A percentile compares a stretch with the other conserved stretches of the same genome.
Evolutionary conservation across 2,329 filamentous ascomycete species (phyloP).

Genomic region (Pseudocercospora musae): DNA sequence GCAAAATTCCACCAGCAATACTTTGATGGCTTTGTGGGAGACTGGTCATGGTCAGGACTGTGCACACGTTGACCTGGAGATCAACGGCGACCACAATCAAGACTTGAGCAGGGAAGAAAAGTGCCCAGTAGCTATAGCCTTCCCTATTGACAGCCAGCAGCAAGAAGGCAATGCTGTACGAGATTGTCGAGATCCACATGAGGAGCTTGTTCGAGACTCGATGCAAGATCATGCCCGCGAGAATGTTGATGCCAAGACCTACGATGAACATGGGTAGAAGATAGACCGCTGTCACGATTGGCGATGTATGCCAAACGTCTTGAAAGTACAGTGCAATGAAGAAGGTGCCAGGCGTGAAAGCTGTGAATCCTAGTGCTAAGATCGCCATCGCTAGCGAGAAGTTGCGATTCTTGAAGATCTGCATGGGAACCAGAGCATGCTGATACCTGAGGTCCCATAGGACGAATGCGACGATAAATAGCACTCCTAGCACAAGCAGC

Average conservation of each 20-base stretch:
- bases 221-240: constrained; percentile 6
- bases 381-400: constrained; percentile 7
- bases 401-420: constrained; percentile 6
- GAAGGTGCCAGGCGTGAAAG: constrained; percentile 12
- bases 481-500: constrained; percentile 40
- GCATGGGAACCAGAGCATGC: constrained; percentile 6
- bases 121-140: constrained; percentile 9
- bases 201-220: constrained; percentile 8
- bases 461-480: constrained; percentile 40
- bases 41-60: constrained; percentile 12
- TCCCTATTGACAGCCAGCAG: constrained; percentile 3
- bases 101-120: constrained; percentile 8
- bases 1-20: constrained; percentile 8
- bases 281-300: constrained; percentile 5
- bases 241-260: neutral
- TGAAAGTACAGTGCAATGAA: constrained; percentile 9
- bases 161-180: constrained; percentile 4
- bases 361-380: constrained; percentile 7
- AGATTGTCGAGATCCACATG: constrained; percentile 3
- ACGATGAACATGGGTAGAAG: constrained; percentile 11
- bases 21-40: constrained; percentile 7
- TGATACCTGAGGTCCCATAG: constrained; percentile 4
- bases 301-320: constrained; percentile 1
- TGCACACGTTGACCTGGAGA: constrained; percentile 10
- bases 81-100: constrained; percentile 9